Percentiles rank a stretch among this genome's conserved stretches.
These are phyloP conservation scores for Fusarium sp. DNA, from an alignment of 2,329 filamentous ascomycete species.

Conservation along the genomic window DNA sequence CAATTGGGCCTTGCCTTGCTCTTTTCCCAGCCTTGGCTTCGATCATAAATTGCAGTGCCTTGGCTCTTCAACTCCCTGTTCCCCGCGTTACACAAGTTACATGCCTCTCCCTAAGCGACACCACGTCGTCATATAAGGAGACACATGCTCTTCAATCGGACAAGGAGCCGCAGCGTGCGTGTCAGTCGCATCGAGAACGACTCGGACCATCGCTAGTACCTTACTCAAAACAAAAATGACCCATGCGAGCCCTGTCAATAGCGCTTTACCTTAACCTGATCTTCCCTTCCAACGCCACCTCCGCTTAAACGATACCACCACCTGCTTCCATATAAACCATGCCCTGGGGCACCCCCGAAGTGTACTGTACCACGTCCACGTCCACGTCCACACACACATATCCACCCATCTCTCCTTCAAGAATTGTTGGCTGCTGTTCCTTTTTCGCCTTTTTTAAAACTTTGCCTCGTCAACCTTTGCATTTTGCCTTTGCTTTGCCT, in stretches of 20 bases:
- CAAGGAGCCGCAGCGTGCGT: conserved; percentile 18
- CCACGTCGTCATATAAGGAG: conserved; percentile 23
- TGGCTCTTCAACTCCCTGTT: conserved; percentile 11
- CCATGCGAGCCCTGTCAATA: conserved; percentile 19
- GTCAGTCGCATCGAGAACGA: conserved; percentile 6
- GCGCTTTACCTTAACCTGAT: conserved; percentile 38
- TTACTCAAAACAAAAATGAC: neutral
- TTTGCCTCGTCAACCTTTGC: conserved; percentile 9
- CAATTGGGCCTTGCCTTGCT: conserved; percentile 5
- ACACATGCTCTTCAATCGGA: conserved; percentile 8
- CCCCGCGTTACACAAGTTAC: conserved; percentile 15
- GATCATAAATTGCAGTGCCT: conserved; percentile 14
- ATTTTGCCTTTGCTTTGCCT: neutral
- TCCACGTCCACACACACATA: neutral
- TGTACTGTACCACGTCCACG: conserved; percentile 14
- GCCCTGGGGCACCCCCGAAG: conserved; percentile 5
- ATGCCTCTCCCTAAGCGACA: conserved; percentile 20
- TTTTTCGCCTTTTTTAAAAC: neutral
- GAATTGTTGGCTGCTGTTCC: conserved; percentile 12
- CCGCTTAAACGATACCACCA: conserved; percentile 37
- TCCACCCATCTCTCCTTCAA: conserved; percentile 3
- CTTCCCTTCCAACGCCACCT: conserved; percentile 38
- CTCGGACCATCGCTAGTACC: conserved; percentile 1
- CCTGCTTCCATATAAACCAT: conserved; percentile 26
- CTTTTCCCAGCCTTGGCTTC: conserved; percentile 16